Evolutionary conservation across 768 basidiomycete genomes (phyloP).

Genomic region (Termitomyces sp.): DNA sequence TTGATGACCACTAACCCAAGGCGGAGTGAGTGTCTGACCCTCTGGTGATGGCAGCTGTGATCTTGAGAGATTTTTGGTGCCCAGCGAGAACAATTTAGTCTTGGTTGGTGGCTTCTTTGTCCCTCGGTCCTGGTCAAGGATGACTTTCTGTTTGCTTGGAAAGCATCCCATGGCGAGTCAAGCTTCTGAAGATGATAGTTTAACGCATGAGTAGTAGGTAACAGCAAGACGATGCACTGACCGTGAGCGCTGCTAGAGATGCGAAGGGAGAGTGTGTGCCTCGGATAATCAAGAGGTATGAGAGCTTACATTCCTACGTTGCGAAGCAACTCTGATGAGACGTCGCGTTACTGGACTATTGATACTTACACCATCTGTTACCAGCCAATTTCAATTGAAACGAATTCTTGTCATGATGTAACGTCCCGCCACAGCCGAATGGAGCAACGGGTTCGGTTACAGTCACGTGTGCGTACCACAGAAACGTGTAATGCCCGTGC

Average conservation of each 20-base stretch:
- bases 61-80: slow-evolving; percentile 7
- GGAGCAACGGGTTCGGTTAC: neutral
- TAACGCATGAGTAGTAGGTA: neutral
- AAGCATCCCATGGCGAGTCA: slow-evolving; percentile 37
- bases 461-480: slow-evolving; percentile 12
- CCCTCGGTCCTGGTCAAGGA: neutral
- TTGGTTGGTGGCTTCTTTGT: neutral
- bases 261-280: neutral
- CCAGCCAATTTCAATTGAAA: too few species aligned
- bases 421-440: too few species aligned
- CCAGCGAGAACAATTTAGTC: slow-evolving; percentile 4
- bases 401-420: too few species aligned
- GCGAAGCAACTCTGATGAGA: neutral
- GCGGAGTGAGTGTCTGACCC: neutral
- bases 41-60: slow-evolving; percentile 7
- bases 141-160: slow-evolving; percentile 32
- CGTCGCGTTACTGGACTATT: neutral
- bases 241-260: neutral
- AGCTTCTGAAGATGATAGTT: neutral
- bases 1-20: slow-evolving; percentile 10
- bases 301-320: too few species aligned
- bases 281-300: too few species aligned
- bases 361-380: too few species aligned
- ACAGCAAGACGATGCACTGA: neutral
- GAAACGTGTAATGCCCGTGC: slow-evolving; percentile 5